These are phyloP conservation scores for Acanthamoeba healyi DNA, from an alignment of 208 protist genomes.

Conservation along the genomic window DNA sequence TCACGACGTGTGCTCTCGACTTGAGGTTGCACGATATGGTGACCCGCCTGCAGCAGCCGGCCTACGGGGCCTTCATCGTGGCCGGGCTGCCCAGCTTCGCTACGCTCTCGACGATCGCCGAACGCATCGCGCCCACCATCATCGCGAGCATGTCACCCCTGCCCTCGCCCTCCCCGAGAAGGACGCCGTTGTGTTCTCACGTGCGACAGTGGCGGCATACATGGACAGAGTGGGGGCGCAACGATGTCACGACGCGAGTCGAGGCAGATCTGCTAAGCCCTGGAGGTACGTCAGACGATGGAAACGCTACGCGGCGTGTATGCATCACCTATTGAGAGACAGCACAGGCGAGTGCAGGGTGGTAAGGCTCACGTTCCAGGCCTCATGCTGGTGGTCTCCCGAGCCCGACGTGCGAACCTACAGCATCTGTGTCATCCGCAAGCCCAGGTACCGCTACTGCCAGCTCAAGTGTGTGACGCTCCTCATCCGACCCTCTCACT, in stretches of 20 bases:
- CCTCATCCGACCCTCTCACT: too few species aligned
- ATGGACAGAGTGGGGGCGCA: too few species aligned
- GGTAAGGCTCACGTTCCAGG: background rate
- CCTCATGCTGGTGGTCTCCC: background rate
- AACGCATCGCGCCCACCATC: background rate
- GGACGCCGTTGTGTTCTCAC: background rate
- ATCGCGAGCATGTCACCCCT: background rate
- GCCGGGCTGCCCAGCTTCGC: background rate
- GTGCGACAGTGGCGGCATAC: too few species aligned
- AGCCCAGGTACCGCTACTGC: background rate
- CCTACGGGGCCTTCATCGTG: background rate
- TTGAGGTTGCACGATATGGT: background rate
- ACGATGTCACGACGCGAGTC: too few species aligned
- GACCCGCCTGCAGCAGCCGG: background rate
- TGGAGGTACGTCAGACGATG: too few species aligned
- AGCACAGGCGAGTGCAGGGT: background rate
- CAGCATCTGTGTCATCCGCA: slow-evolving; percentile 9
- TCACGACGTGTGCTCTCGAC: background rate
- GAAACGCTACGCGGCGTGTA: too few species aligned
- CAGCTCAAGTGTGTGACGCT: background rate
- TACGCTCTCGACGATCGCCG: background rate
- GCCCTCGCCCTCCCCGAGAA: background rate
- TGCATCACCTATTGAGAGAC: too few species aligned
- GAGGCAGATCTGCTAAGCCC: too few species aligned
- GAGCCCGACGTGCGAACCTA: background rate